Evolutionary conservation across 1,284 basidiomycete genomes (phyloP).

Genomic region (Boletus mariae): DNA sequence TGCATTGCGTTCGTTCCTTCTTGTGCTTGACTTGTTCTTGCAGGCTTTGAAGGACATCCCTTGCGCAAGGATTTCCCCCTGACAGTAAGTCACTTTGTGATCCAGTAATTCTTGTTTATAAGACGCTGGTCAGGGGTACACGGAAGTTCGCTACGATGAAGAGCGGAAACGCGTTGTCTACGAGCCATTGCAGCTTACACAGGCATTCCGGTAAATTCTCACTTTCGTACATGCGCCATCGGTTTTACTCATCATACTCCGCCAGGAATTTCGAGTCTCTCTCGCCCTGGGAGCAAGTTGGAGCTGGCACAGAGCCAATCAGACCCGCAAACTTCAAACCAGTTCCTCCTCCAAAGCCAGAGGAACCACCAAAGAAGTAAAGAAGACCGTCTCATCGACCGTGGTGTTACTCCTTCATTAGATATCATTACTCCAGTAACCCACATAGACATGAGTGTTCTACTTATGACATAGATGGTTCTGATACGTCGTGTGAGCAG

Average conservation of each 20-base stretch:
- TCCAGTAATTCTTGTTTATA: not conserved
- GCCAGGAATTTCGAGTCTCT: conserved; percentile 88
- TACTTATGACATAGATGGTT: conserved; percentile 12
- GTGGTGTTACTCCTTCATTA: not conserved
- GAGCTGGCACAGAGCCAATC: conserved; percentile 73
- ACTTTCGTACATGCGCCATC: not conserved
- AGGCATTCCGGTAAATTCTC: conserved; percentile 83
- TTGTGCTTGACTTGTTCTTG: conserved; percentile 10
- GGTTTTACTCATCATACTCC: conserved; percentile 6
- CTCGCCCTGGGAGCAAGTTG: conserved; percentile 97
- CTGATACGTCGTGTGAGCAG: conserved; percentile 7
- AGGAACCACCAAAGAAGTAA: conserved; percentile 64
- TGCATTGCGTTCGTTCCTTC: conserved; percentile 5
- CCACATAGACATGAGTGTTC: conserved; percentile 5
- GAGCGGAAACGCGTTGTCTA: conserved; percentile 98
- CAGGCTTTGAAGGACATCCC: conserved; percentile 97
- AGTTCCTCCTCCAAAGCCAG: conserved; percentile 61
- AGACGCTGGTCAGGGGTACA: conserved; percentile 69
- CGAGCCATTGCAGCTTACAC: conserved; percentile 95
- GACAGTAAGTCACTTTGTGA: conserved; percentile 55
- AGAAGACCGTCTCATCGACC: conserved; percentile 1
- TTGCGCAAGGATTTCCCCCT: conserved; percentile 97
- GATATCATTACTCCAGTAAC: conserved; percentile 17
- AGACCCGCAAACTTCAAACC: conserved; percentile 71
- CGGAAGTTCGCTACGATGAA: conserved; percentile 97